Conservation (phyloP, 1,284 basidiomycete species). For the Irpex sp. region DNA sequence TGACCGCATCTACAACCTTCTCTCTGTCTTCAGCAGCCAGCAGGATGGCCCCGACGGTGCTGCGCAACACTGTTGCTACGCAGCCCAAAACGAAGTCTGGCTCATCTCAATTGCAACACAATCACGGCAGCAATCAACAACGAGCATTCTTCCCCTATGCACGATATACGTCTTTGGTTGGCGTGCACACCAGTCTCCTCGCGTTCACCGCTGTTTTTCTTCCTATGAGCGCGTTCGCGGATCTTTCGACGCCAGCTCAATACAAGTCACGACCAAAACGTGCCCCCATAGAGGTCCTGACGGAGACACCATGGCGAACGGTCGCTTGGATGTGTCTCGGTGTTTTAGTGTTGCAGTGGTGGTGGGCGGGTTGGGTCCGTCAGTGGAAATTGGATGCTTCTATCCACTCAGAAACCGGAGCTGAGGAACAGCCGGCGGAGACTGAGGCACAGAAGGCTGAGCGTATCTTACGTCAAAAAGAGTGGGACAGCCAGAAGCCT, state of each 20-base stretch:
- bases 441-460: slow-evolving; percentile 19
- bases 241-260: slow-evolving; percentile 9
- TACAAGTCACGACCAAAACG: slow-evolving; percentile 6
- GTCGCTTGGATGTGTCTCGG: slow-evolving; percentile 61
- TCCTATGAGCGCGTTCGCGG: slow-evolving; percentile 37
- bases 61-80: background rate
- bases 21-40: background rate
- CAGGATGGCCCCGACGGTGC: background rate
- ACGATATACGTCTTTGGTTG: slow-evolving; percentile 70
- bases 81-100: slow-evolving; percentile 1
- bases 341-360: slow-evolving; percentile 53
- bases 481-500: slow-evolving; percentile 21
- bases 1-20: background rate
- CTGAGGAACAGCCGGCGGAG: slow-evolving; percentile 17
- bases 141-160: slow-evolving; percentile 37
- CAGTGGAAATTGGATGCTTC: slow-evolving; percentile 37
- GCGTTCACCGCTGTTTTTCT: slow-evolving; percentile 63
- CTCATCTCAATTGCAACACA: background rate
- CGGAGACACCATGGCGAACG: slow-evolving; percentile 58
- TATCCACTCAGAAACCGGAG: slow-evolving; percentile 8
- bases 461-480: slow-evolving; percentile 33
- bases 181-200: slow-evolving; percentile 67
- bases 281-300: slow-evolving; percentile 61
- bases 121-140: background rate
- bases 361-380: slow-evolving; percentile 72